Base-by-base conservation (phyloP, 2,329 filamentous ascomycete genomes). In the Tolypocladium ophioglossoides region DNA sequence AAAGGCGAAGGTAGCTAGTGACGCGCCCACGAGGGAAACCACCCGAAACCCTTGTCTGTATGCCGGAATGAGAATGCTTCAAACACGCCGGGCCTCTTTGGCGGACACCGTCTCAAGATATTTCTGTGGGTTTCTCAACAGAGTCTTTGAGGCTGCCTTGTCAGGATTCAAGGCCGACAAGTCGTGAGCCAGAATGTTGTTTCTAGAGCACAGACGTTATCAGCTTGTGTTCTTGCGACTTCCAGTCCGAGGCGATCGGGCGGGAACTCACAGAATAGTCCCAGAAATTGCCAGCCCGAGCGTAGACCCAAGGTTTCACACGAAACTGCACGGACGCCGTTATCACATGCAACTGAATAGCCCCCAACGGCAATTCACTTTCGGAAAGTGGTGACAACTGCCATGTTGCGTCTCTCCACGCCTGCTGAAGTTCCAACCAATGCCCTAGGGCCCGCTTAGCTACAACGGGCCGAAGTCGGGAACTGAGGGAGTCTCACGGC, bases 401-500 rank as follows among this genome's bases (percentile, higher is more conserved):
- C 72, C 71, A 74, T 74, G 37, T 74, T 70, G 2, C 66, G 62
- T 44, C 71, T 62, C 73, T 80, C 75, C 61, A 84, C 68, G 66
- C 82, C 62, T 68, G 78, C 66, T 70, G 84, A 72, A 70, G 83
- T 68, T 67, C 80, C 66, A 73, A 85, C 72, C 39, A 74, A 58
- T n/a, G 72, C 66, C 18, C 71, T 72, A 41, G 9, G 11, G n/a
- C 4, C 14, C 0, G 10, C 37, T 56, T n/a, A 56, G 54, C 35
- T n/a, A n/a, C n/a, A 16, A 4, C 16, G 24, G 2, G 27, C 61
- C 27, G 61, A 20, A 35, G 24, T 10, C 6, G 20, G 20, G 5
- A 20, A 12, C 22, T 22, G 1, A n/a, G 49, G 12, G 63, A 11
- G 18, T 12, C 70, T 63, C 46, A 72, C 71, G 76, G 76, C 56